Conservation (phyloP, 2,329 filamentous ascomycete species). For the Aspergillus ibericus region DNA sequence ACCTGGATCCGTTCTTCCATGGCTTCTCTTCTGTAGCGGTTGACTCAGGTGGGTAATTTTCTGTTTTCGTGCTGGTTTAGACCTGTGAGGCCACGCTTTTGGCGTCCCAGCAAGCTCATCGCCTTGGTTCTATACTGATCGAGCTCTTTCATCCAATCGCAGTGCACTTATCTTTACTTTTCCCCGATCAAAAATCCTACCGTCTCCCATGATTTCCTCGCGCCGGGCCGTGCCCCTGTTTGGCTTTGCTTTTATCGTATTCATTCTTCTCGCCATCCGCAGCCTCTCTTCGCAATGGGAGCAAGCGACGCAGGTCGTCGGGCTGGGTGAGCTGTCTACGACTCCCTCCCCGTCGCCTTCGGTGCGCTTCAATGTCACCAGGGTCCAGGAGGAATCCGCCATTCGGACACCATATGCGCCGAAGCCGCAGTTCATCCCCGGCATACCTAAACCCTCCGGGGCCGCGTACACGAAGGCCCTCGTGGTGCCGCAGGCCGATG, state of each 20-base stretch:
- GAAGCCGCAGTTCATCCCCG: constrained; percentile 34
- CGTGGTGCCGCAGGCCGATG: constrained; percentile 54
- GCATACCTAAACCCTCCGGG: constrained; percentile 45
- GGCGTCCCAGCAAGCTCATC: not conserved
- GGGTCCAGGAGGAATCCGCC: constrained; percentile 11
- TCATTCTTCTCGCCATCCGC: constrained; percentile 31
- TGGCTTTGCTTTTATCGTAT: constrained; percentile 33
- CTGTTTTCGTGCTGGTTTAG: not conserved
- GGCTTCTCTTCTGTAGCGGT: not conserved
- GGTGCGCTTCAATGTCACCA: constrained; percentile 19
- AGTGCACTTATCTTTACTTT: constrained; percentile 4
- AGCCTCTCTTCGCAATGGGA: constrained; percentile 36
- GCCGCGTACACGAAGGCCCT: constrained; percentile 55
- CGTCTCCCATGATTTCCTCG: constrained; percentile 33
- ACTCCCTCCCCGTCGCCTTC: constrained; percentile 14
- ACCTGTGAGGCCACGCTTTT: not conserved
- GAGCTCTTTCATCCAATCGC: not conserved
- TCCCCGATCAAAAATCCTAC: constrained; percentile 9
- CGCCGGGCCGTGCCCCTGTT: constrained; percentile 33
- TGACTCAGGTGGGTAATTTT: not conserved
- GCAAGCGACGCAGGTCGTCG: constrained; percentile 36
- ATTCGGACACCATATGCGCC: constrained; percentile 27
- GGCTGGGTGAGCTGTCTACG: constrained; percentile 36
- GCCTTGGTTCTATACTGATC: not conserved
- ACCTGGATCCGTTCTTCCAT: not conserved